Base-by-base conservation (phyloP, 2,329 filamentous ascomycete genomes). In the Aspergillus ochraceoroseus region DNA sequence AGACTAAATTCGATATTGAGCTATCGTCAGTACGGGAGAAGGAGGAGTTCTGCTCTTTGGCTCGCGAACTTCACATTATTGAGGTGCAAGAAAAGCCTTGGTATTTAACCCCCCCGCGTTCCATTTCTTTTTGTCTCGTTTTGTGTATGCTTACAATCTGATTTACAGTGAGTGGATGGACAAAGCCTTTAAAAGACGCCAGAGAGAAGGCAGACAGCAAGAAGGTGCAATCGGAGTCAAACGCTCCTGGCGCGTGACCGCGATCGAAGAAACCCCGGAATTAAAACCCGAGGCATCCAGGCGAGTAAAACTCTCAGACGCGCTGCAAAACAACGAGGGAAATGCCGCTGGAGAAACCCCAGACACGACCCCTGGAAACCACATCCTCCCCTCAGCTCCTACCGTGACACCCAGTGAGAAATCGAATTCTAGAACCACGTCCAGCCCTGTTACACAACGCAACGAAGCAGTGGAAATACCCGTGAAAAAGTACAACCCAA, bases 151-250 rank as follows among this genome's bases (percentile, higher is more conserved):
- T 52, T 42, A 48, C 40, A 31, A 15, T 12, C 17, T 14, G 17
- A 12, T 35, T 18, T 32, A 9, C 15, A 67, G 64, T 23, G 40
- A 48, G 11, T 62, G 56, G 53, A 61, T 68, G 57, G 52, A 65
- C 23, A 54, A 52, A 8, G 43, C 49, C 5, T 66, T 67, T 39
- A 42, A 42, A 23, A 52, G 22, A 3, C 34, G 49, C 14, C 39
- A 44, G 22, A 47, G 41, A 3, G 43, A 51, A 5, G 17, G 40
- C 14, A 27, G 27, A 22, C 31, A 15, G 4, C 32, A 11, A 7
- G 23, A 29, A 35, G 6, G 33, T 18, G 38, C 15, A 7, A 52
- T 41, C 8, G 37, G 12, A 11, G 7, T 38, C 9, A 61, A 56
- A 43, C 46, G 46, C 13, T 44, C 31, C 12, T 48, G 23, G 13